These are phyloP conservation scores for Sporothrix sp. DNA, from an alignment of 2,329 filamentous ascomycete genomes.

Conservation along the genomic window DNA sequence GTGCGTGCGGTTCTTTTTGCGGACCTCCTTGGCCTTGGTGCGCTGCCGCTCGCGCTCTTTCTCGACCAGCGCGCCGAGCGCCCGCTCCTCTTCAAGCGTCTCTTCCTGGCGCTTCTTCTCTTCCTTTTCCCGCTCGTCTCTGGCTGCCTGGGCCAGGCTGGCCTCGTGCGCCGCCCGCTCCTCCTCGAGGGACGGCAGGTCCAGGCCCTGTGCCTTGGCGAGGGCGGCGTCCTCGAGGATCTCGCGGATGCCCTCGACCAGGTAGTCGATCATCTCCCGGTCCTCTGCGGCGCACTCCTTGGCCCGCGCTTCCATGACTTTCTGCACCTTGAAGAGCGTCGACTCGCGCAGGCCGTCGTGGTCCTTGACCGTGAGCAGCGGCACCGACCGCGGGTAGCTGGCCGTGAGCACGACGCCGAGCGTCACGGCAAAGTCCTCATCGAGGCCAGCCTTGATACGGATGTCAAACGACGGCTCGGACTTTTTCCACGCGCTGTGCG, in stretches of 20 bases:
- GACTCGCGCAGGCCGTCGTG: slow-evolving; percentile 56
- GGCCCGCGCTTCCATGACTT: slow-evolving; percentile 50
- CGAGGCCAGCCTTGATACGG: slow-evolving; percentile 61
- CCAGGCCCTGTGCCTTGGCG: slow-evolving; percentile 61
- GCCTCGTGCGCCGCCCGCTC: slow-evolving; percentile 79
- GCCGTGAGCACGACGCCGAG: slow-evolving; percentile 76
- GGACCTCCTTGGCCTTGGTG: slow-evolving; percentile 53
- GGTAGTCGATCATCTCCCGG: slow-evolving; percentile 52
- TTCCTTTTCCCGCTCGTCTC: slow-evolving; percentile 44
- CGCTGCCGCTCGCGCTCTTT: slow-evolving; percentile 61
- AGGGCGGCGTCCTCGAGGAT: slow-evolving; percentile 80
- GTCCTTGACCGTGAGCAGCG: slow-evolving; percentile 59
- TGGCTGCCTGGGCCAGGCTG: slow-evolving; percentile 40
- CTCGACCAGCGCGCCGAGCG: slow-evolving; percentile 60
- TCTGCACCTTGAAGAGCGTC: slow-evolving; percentile 60
- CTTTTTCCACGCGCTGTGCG: slow-evolving; percentile 80
- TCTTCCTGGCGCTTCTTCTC: slow-evolving; percentile 46
- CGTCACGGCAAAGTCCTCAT: slow-evolving; percentile 60
- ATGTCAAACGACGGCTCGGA: slow-evolving; percentile 77
- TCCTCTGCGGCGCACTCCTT: slow-evolving; percentile 42
- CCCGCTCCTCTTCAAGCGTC: slow-evolving; percentile 57
- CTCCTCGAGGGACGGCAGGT: slow-evolving; percentile 78
- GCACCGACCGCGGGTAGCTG: slow-evolving; percentile 80
- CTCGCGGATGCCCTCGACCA: slow-evolving; percentile 60
- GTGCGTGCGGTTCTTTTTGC: slow-evolving; percentile 47